Percentiles rank a stretch among this genome's conserved stretches.
These are phyloP conservation scores for Enterocytospora artemiae DNA, from an alignment of 371 early-diverging fungal genomes.

Conservation along the genomic window DNA sequence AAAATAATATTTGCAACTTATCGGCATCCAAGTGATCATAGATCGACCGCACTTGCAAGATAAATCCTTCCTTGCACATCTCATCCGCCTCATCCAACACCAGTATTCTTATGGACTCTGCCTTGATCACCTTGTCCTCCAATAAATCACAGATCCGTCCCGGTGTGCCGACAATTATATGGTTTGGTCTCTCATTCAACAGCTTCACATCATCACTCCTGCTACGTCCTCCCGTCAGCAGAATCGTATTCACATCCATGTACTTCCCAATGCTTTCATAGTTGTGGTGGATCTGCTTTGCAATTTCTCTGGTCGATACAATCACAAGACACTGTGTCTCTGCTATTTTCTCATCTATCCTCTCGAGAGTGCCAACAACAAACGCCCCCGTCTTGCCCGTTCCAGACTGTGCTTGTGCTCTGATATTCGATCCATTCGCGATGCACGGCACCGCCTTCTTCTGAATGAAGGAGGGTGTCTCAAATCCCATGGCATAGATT, in stretches of 20 bases:
- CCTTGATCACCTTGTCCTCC: constrained; percentile 69
- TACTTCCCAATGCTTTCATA: constrained; percentile 74
- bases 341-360: constrained; percentile 68
- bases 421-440: constrained; percentile 72
- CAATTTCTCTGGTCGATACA: constrained; percentile 95
- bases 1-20: constrained; percentile 84
- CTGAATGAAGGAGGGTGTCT: constrained; percentile 91
- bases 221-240: constrained; percentile 89
- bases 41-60: constrained; percentile 91
- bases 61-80: constrained; percentile 87
- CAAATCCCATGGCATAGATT: constrained; percentile 90
- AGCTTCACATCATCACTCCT: constrained; percentile 76
- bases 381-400: constrained; percentile 99
- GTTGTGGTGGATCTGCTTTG: constrained; percentile 82
- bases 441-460: constrained; percentile 93
- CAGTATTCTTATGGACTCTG: constrained; percentile 79
- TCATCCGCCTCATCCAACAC: constrained; percentile 98
- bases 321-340: constrained; percentile 89
- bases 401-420: constrained; percentile 63
- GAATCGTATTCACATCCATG: constrained; percentile 83
- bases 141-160: constrained; percentile 98
- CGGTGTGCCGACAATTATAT: constrained; percentile 94
- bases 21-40: constrained; percentile 75
- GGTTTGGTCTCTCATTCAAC: constrained; percentile 66
- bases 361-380: constrained; percentile 84